Conservation (phyloP, 305 asterid genomes). For the Solanum chacoense region DNA sequence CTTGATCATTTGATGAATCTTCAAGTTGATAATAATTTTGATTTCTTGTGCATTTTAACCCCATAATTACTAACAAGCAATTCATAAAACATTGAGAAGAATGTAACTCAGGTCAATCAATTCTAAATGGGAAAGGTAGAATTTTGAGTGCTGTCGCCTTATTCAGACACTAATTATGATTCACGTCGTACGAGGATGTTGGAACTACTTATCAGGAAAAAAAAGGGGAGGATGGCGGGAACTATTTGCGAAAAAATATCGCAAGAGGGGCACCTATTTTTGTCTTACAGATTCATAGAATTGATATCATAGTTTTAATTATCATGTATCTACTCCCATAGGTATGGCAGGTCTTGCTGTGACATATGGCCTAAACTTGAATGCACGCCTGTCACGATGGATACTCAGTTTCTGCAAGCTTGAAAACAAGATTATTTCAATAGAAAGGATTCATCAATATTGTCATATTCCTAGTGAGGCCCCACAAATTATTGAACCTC, state of each 20-base stretch:
- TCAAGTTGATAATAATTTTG: background rate
- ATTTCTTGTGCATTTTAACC: background rate
- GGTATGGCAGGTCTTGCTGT: constrained; percentile 99
- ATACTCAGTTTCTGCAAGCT: constrained; percentile 98
- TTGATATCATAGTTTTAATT: background rate
- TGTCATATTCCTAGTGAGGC: constrained; percentile 94
- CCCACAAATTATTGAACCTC: constrained; percentile 57
- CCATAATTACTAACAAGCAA: background rate
- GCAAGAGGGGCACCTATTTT: background rate
- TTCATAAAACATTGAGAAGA: background rate
- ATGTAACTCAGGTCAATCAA: background rate
- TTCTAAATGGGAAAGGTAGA: background rate
- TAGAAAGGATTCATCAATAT: constrained; percentile 94
- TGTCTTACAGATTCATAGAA: background rate
- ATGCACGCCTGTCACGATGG: constrained; percentile 96
- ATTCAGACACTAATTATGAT: background rate
- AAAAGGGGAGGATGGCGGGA: background rate
- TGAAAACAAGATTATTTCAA: constrained; percentile 91
- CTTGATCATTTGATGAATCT: background rate
- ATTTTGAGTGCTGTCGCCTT: background rate
- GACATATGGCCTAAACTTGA: constrained; percentile 91
- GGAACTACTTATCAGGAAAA: background rate
- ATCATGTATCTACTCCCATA: constrained; percentile 10
- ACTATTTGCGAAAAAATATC: background rate
- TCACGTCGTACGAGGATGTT: background rate